Conservation (phyloP, 176 grass and related monocot species). For the Cenchrus purpureus region DNA sequence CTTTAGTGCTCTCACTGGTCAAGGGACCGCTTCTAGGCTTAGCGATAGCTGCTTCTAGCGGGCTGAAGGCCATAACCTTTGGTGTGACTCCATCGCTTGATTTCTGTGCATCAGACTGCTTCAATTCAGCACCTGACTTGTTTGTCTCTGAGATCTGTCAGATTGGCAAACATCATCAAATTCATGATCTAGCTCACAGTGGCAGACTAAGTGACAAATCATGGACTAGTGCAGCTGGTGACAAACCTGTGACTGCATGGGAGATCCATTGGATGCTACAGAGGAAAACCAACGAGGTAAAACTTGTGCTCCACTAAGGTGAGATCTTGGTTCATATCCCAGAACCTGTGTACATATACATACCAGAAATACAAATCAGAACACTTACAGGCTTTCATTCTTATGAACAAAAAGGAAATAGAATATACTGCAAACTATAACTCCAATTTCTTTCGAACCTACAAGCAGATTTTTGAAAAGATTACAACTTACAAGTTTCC, state of each 20-base stretch:
- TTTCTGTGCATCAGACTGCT: conserved; percentile 36
- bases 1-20: conserved; percentile 71
- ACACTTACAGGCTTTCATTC: conserved; percentile 3
- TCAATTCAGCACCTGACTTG: conserved; percentile 33
- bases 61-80: conserved; percentile 76
- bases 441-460: background rate
- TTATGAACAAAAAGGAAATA: background rate
- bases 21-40: conserved; percentile 69
- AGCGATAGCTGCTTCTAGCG: conserved; percentile 57
- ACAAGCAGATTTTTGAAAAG: background rate
- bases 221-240: background rate
- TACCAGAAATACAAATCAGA: conserved; percentile 21
- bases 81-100: conserved; percentile 27
- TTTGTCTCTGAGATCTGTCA: conserved; percentile 47
- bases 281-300: conserved; percentile 52
- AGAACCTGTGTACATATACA: conserved; percentile 41
- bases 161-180: conserved; percentile 37
- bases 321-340: conserved; percentile 42
- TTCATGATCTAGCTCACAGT: conserved; percentile 6
- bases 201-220: conserved; percentile 30
- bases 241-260: conserved; percentile 49
- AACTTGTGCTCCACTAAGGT: conserved; percentile 35
- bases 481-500: background rate
- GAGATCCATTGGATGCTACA: conserved; percentile 42
- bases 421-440: background rate